Conservation (phyloP, 2,329 filamentous ascomycete species). For the Xylariales sp. region DNA sequence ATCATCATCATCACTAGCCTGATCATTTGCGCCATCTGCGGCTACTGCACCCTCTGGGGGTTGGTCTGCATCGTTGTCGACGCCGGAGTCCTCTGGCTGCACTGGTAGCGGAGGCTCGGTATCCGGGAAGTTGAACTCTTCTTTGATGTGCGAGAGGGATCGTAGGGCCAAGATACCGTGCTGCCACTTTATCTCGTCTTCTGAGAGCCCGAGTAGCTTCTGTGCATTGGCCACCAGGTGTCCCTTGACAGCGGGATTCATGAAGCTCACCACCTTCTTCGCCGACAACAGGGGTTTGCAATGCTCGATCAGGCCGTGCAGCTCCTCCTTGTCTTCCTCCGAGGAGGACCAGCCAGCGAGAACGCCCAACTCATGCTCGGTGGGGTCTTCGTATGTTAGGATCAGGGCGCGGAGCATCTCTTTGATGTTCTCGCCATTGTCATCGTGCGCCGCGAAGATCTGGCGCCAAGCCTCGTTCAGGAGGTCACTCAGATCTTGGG, state of each 20-base stretch:
- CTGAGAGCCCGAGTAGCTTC: slow-evolving; percentile 27
- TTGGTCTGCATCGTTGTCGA: too few species aligned
- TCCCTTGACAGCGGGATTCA: slow-evolving; percentile 30
- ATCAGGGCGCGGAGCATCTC: slow-evolving; percentile 36
- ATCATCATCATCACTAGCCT: slow-evolving; percentile 2
- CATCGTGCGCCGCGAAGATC: slow-evolving; percentile 26
- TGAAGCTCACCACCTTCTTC: slow-evolving; percentile 23
- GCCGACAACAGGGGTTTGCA: slow-evolving; percentile 30
- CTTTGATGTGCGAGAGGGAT: slow-evolving; percentile 31
- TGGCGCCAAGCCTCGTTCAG: slow-evolving; percentile 32
- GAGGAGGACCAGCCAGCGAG: slow-evolving; percentile 28
- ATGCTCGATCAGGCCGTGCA: slow-evolving; percentile 28
- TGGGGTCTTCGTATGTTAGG: slow-evolving; percentile 36
- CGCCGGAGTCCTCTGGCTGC: slow-evolving; percentile 1
- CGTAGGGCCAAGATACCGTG: slow-evolving; percentile 35
- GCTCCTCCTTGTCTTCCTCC: slow-evolving; percentile 25
- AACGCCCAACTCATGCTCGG: slow-evolving; percentile 29
- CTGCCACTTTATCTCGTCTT: slow-evolving; percentile 34
- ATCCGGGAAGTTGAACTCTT: slow-evolving; percentile 24
- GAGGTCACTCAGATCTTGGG: slow-evolving; percentile 31
- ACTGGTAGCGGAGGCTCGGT: slow-evolving; percentile 12
- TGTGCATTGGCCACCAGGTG: slow-evolving; percentile 34
- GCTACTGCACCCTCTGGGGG: slow-evolving; percentile 1
- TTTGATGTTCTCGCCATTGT: slow-evolving; percentile 31
- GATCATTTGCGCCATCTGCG: slow-evolving; percentile 7